phyloP scores from a whole-genome alignment of 805 yeast species.

The Yarrowia phangngaensis region DNA sequence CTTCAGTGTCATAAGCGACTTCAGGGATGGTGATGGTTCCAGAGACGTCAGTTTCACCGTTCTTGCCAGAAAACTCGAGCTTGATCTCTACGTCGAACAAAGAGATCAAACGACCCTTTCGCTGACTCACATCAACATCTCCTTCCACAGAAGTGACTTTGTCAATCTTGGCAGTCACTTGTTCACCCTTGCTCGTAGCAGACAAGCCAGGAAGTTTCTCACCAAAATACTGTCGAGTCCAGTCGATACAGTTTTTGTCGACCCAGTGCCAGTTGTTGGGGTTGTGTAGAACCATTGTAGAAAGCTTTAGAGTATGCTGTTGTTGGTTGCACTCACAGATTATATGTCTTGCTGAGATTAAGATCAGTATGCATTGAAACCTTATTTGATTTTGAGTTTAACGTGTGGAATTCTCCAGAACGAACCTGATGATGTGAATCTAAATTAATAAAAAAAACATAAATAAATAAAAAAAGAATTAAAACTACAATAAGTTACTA shows the following conservation, averaged over 20 bases:
- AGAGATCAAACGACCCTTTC: constrained; percentile 94
- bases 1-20: constrained; percentile 85
- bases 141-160: constrained; percentile 70
- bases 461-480: too few species aligned
- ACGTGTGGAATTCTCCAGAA: constrained; percentile 25
- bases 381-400: constrained; percentile 17
- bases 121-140: constrained; percentile 93
- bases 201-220: constrained; percentile 54
- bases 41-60: constrained; percentile 43
- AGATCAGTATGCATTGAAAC: constrained; percentile 22
- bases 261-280: constrained; percentile 99
- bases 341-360: neutral
- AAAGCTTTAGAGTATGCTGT: neutral
- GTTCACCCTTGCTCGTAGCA: constrained; percentile 39
- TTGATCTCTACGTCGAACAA: constrained; percentile 75
- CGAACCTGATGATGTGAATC: too few species aligned
- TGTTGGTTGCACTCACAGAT: neutral
- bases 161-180: constrained; percentile 41
- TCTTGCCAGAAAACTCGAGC: constrained; percentile 52
- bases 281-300: constrained; percentile 82
- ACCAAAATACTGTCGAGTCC: constrained; percentile 78
- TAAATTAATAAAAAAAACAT: too few species aligned
- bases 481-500: too few species aligned
- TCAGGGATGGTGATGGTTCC: constrained; percentile 88
- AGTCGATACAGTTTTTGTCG: constrained; percentile 89